Evolutionary conservation across 148 eudicot species (phyloP), one percentile per base, ranked within the genome.

Genomic region (Amaranthus hypochondriacus): DNA sequence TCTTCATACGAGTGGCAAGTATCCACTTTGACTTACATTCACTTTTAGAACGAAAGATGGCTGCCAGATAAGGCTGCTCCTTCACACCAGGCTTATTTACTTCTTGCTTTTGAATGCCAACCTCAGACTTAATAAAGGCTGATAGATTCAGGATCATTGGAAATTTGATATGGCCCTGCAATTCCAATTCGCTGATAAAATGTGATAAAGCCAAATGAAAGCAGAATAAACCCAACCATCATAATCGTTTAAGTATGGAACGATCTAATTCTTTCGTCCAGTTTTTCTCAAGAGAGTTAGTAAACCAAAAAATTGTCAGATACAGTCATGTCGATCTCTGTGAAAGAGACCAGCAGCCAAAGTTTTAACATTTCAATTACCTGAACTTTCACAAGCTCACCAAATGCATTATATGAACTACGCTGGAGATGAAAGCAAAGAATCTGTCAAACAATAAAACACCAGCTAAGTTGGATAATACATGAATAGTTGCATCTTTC

Each of bases 351-450:
- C 13, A 67, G 46, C 48, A 52, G 44, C 44, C 56, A 68, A 46
- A 14, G 50, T 50, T 48, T 9, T 4, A 10, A 73, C 4, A 28
- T 4, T 60, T 60, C 28, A 73, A 58, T 66, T 88, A 94, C 98
- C 96, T 81, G 84, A 78, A 87, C 81, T 82, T 94, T 94, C 65
- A 86, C 74, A 21, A 78, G 77, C 75, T 94, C 96, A 61, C 97
- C 98, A 73, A 82, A 86, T 67, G 77, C 56, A 79, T 90, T 87
- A 66, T 84, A 53, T 60, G 97, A 91, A 81, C 80, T 92, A 59
- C 97, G 92, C 76, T 94, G 97, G 48, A 94, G 83, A 74, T 94
- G 93, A 81, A 91, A 81, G 84, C 96, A 94, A 60, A 94, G 81
- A 82, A 94, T 85, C 97, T 94, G 89, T 76, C 51, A 70, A 71